Evolutionary conservation across 306 rosid genomes (phyloP).

Genomic region (Biancaea sappan): DNA sequence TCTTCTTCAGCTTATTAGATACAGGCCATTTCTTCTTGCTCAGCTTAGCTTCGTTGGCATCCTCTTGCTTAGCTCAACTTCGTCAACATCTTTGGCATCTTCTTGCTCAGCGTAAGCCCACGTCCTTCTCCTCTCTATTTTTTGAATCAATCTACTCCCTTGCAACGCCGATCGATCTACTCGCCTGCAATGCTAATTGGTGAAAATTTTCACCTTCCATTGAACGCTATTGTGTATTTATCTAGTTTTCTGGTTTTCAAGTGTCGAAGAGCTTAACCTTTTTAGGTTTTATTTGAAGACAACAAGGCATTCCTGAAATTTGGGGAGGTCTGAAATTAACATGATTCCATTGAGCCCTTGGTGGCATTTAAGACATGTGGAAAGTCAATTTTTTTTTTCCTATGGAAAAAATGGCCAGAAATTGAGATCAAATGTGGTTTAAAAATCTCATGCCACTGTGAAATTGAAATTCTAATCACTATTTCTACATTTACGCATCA

Average conservation of each 20-base stretch:
- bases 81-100: too few species aligned
- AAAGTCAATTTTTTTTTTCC: conserved; percentile 25
- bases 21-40: too few species aligned
- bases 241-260: background rate
- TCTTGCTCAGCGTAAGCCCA: too few species aligned
- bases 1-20: too few species aligned
- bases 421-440: conserved; percentile 36
- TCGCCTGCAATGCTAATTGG: too few species aligned
- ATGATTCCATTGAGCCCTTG: background rate
- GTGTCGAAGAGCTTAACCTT: background rate
- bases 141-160: too few species aligned
- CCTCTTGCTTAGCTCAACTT: too few species aligned
- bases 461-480: conserved; percentile 30
- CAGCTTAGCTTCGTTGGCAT: too few species aligned
- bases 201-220: conserved; percentile 5
- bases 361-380: conserved; percentile 17
- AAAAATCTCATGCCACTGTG: conserved; percentile 37
- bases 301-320: conserved; percentile 1
- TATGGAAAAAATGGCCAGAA: conserved; percentile 25
- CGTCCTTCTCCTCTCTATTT: too few species aligned
- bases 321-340: background rate
- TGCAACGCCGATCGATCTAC: too few species aligned
- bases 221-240: background rate
- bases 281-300: conserved; percentile 9
- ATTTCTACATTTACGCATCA: conserved; percentile 36